phyloP scores from a whole-genome alignment of 768 basidiomycete genomes.

The Gloeostereum incarnatum region DNA sequence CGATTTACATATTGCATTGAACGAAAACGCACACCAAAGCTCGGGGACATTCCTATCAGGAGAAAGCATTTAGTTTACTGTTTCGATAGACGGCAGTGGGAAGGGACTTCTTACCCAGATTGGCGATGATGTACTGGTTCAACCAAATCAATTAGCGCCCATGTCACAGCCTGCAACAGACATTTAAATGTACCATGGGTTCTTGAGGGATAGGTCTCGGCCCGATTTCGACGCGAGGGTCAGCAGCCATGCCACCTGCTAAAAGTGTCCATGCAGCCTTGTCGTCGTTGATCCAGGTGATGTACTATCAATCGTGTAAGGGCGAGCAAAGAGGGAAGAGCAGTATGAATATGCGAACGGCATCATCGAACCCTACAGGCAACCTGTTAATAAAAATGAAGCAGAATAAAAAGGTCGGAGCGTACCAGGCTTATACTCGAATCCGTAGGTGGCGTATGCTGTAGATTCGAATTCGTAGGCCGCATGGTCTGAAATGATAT shows the following conservation, averaged over 20 bases:
- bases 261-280: constrained; percentile 49
- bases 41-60: constrained; percentile 48
- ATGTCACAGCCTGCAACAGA: neutral
- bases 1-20: too few species aligned
- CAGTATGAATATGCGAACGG: too few species aligned
- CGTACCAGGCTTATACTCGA: constrained; percentile 55
- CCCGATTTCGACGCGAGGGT: constrained; percentile 42
- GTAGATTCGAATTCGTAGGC: constrained; percentile 56
- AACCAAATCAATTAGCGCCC: too few species aligned
- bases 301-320: too few species aligned
- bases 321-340: too few species aligned
- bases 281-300: constrained; percentile 59
- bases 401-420: too few species aligned
- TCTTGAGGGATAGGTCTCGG: constrained; percentile 58
- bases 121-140: constrained; percentile 63
- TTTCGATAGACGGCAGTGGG: too few species aligned
- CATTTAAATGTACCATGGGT: constrained; percentile 47
- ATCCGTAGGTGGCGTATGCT: constrained; percentile 73
- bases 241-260: constrained; percentile 36
- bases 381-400: too few species aligned
- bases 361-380: too few species aligned
- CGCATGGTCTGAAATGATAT: constrained; percentile 25
- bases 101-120: too few species aligned
- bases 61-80: too few species aligned
- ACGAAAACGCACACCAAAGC: constrained; percentile 43